Percentiles rank a stretch among this genome's conserved stretches.
Evolutionary conservation across 2,329 filamentous ascomycete species (phyloP).

Genomic region (Raffaelea ambrosiae): DNA sequence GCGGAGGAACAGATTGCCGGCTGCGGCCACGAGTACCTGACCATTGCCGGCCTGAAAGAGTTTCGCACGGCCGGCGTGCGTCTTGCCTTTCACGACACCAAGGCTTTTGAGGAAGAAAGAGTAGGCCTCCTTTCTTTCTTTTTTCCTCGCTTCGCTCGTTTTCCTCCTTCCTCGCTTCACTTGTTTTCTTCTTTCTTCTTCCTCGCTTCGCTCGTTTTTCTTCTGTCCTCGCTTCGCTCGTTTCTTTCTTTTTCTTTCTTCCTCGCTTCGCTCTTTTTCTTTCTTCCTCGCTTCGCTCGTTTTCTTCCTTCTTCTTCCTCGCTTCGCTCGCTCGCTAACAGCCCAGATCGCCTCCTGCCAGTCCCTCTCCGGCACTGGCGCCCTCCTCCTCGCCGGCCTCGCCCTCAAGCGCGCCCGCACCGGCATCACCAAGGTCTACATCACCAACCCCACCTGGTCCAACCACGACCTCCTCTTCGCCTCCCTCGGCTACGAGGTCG

Average conservation of each 20-base stretch:
- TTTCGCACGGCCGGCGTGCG: conserved; percentile 80
- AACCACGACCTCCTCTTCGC: conserved; percentile 96
- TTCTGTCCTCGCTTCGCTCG: not conserved
- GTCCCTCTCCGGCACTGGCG: conserved; percentile 94
- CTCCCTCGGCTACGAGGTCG: conserved; percentile 24
- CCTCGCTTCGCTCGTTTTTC: too few relatives aligned
- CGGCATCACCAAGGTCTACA: conserved; percentile 67
- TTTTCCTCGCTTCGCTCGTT: too few relatives aligned
- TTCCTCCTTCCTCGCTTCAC: too few relatives aligned
- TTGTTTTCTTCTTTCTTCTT: too few relatives aligned
- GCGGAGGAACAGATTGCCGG: conserved; percentile 81
- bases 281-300: too few relatives aligned
- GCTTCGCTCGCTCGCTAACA: too few relatives aligned
- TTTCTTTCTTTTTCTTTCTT: not conserved
- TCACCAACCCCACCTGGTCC: conserved; percentile 93
- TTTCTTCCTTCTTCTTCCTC: too few relatives aligned
- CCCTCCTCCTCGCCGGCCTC: conserved; percentile 82
- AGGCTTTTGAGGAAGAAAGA: not conserved
- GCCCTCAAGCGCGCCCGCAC: conserved; percentile 88
- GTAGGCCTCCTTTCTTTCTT: not conserved
- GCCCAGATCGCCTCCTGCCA: conserved; percentile 71
- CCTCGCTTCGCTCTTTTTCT: not conserved
- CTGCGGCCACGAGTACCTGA: conserved; percentile 95
- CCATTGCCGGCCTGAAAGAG: conserved; percentile 76
- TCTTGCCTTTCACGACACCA: conserved; percentile 17